Base-by-base conservation (phyloP, 2,329 filamentous ascomycete genomes). In the Pseudodiploospora longispora region DNA sequence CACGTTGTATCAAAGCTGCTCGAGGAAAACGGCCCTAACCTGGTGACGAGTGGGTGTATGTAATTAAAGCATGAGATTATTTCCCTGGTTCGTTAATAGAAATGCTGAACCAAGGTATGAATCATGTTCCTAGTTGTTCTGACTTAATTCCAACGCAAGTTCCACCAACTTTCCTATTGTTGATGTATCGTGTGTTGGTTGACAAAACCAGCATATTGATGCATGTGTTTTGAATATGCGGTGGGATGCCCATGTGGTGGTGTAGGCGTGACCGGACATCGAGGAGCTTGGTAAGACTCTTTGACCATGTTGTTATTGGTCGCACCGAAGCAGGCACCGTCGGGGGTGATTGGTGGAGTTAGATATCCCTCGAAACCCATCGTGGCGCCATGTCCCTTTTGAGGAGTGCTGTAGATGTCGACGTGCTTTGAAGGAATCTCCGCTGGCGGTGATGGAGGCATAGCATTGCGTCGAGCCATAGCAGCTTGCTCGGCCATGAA, bases 311-410 rank as follows among this genome's bases (percentile, higher is more conserved):
- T 63, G 40, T 66, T 64, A 9, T 9, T 34, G 19, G 19, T 19
- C 19, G 19, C 19, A 30, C 63, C 68, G 42, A 80, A 80, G 53
- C 69, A 71, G 41, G 76, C 71, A 6, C 80, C 78, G 50, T 91
- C 87, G 4, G 87, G 87, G 0, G 87, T 93, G 60, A 93, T 91
- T 1, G 87, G 87, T 28, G 87, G 87, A 10, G 87, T 93, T 53
- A 90, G 76, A 64, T 89, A 89, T 46, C 87, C 87, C 52, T 87
- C 77, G 33, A 81, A 78, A 51, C 81, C 75, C 42, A 77, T 68
- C n/a, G 70, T 66, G 41, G 76, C 71, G 52, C 80, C 82, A 48
- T 82, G 79, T 40, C 76, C 78, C 70, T 91, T 91, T 58, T 87
- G 82, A 10, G 87, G 87, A 10, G 87, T 93, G 66, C 81, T 84